phyloP scores from a whole-genome alignment of 2,329 filamentous ascomycete genomes.

The Mycosphaerelloides madeirae region DNA sequence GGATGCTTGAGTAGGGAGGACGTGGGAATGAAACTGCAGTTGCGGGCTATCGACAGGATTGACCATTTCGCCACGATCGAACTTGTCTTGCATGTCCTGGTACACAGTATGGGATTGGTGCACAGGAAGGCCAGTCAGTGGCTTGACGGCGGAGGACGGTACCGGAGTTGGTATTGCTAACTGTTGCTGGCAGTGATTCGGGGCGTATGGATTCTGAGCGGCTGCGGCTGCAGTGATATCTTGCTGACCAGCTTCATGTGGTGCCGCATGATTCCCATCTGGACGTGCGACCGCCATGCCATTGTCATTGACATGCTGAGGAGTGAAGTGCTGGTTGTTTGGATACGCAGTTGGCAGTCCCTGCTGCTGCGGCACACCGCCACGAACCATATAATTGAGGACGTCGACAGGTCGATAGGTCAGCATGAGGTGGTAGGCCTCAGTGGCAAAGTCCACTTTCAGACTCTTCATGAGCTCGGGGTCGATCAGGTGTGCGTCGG shows the following conservation, averaged over 20 bases:
- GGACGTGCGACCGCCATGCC: background rate
- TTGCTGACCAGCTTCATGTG: background rate
- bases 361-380: background rate
- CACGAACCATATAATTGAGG: background rate
- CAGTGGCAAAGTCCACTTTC: background rate
- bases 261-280: background rate
- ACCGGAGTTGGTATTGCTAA: background rate
- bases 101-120: no score
- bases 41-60: background rate
- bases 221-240: background rate
- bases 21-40: background rate
- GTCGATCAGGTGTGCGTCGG: background rate
- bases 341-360: no score
- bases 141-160: constrained; percentile 1
- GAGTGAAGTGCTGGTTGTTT: constrained; percentile 1
- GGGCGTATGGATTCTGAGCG: background rate
- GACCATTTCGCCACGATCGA: constrained; percentile 4
- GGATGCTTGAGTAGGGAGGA: background rate
- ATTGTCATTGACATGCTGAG: constrained; percentile 1
- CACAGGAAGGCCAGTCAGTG: background rate
- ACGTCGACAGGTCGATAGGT: background rate
- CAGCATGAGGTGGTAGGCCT: background rate
- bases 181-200: background rate
- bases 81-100: constrained; percentile 4
- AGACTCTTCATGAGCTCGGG: constrained; percentile 1